Evolutionary conservation across 768 basidiomycete species (phyloP).

Genomic region (Amyloporia xantha): DNA sequence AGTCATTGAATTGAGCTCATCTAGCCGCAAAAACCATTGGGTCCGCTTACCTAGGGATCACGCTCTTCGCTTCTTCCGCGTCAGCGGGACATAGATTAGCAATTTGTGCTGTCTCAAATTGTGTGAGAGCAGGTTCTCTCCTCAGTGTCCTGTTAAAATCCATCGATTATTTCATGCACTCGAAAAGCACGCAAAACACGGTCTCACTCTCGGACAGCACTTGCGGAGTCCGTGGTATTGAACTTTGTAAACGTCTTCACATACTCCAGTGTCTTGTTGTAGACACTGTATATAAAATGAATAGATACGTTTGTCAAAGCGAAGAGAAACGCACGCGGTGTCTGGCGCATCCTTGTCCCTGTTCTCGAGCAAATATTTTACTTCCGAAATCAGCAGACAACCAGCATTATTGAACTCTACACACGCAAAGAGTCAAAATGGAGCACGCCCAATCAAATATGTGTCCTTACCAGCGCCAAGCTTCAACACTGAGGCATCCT

Average conservation of each 20-base stretch:
- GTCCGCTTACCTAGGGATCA: slow-evolving; percentile 68
- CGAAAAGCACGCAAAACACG: neutral
- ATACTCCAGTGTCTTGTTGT: slow-evolving; percentile 89
- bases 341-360: slow-evolving; percentile 84
- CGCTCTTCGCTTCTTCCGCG: slow-evolving; percentile 87
- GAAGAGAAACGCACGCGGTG: slow-evolving; percentile 53
- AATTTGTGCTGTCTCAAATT: slow-evolving; percentile 90
- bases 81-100: slow-evolving; percentile 86
- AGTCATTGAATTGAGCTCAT: neutral
- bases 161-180: slow-evolving; percentile 1
- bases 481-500: slow-evolving; percentile 80
- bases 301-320: neutral
- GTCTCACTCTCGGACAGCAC: slow-evolving; percentile 79
- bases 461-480: slow-evolving; percentile 57
- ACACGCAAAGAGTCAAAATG: neutral
- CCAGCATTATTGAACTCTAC: slow-evolving; percentile 91
- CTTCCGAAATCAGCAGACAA: slow-evolving; percentile 87
- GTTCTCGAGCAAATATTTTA: slow-evolving; percentile 85
- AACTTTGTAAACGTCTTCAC: slow-evolving; percentile 90
- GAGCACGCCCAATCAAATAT: neutral
- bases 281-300: slow-evolving; percentile 50
- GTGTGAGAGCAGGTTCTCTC: slow-evolving; percentile 72
- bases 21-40: neutral
- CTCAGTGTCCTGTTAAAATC: slow-evolving; percentile 56
- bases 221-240: slow-evolving; percentile 76